A percentile compares a stretch with the other conserved stretches of the same genome.
Conservation (phyloP, 495 filamentous ascomycete species). For the Aspergillus egyptiacus region DNA sequence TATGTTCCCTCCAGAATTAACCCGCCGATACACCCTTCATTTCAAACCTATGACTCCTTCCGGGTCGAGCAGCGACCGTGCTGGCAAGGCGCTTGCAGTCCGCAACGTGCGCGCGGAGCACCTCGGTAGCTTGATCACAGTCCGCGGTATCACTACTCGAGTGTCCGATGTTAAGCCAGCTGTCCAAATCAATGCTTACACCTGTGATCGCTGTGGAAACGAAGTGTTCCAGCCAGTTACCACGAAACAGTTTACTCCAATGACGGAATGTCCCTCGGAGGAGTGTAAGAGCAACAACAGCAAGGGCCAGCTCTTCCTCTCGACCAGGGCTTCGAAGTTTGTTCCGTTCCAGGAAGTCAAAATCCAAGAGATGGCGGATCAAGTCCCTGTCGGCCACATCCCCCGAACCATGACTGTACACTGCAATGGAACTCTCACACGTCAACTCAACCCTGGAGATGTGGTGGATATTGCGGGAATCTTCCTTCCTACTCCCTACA, state of each 20-base stretch:
- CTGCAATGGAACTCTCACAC: conserved; percentile 78
- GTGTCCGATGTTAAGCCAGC: conserved; percentile 97
- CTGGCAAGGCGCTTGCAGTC: conserved; percentile 79
- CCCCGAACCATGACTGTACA: conserved; percentile 83
- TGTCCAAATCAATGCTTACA: conserved; percentile 95
- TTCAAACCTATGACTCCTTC: conserved; percentile 84
- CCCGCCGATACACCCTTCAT: conserved; percentile 87
- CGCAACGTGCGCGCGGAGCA: conserved; percentile 89
- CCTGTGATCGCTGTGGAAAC: conserved; percentile 90
- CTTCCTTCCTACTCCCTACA: conserved; percentile 95
- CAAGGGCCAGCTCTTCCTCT: conserved; percentile 88
- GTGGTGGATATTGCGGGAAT: conserved; percentile 89
- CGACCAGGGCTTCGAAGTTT: conserved; percentile 92
- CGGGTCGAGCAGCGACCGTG: conserved; percentile 55
- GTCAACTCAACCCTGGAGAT: conserved; percentile 88
- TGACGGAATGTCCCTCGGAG: conserved; percentile 75
- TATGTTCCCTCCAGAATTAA: conserved; percentile 85
- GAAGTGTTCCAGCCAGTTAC: conserved; percentile 97
- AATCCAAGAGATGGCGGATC: conserved; percentile 96
- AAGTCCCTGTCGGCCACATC: conserved; percentile 96
- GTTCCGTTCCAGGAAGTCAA: conserved; percentile 97
- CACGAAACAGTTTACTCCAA: conserved; percentile 81
- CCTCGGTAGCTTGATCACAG: conserved; percentile 86
- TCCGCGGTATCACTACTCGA: conserved; percentile 88
- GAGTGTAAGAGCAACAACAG: conserved; percentile 88